Evolutionary conservation across 352 stramenopile genomes (phyloP).

Genomic region (Pythium sukuiense): DNA sequence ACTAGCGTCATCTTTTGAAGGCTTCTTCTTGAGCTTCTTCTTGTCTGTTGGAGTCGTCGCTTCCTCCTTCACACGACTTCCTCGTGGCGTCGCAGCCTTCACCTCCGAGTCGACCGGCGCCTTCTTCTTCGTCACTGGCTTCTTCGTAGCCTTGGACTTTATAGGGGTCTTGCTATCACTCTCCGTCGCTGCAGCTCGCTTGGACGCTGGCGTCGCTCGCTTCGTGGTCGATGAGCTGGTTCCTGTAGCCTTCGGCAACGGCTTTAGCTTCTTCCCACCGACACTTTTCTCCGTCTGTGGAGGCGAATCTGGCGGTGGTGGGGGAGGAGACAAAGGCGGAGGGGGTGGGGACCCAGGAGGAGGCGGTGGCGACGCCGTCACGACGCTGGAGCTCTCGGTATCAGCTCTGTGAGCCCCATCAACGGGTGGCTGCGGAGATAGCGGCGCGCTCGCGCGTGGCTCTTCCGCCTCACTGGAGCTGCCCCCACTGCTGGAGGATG

Average conservation of each 20-base stretch:
- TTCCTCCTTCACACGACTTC: conserved; percentile 14
- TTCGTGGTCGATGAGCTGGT: conserved; percentile 11
- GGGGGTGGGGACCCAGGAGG: conserved; percentile 36
- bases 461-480: conserved; percentile 48
- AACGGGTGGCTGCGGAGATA: conserved; percentile 3
- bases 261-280: conserved; percentile 29
- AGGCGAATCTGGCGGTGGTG: conserved; percentile 18
- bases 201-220: conserved; percentile 2
- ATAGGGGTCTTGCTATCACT: not conserved
- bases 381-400: not conserved
- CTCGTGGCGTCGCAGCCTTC: conserved; percentile 14
- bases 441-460: conserved; percentile 26
- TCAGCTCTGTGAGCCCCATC: not conserved
- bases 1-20: conserved; percentile 15
- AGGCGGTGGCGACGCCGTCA: conserved; percentile 27
- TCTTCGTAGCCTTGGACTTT: conserved; percentile 6
- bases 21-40: conserved; percentile 2
- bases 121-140: conserved; percentile 10
- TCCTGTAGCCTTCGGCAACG: not conserved
- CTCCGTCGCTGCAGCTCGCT: not conserved
- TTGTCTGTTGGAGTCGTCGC: not conserved
- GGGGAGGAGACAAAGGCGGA: conserved; percentile 29
- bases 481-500: conserved; percentile 38
- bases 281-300: not conserved
- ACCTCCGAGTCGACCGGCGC: not conserved